These are phyloP conservation scores for Coniella vitis DNA, from an alignment of 2,329 filamentous ascomycete genomes.

Conservation along the genomic window DNA sequence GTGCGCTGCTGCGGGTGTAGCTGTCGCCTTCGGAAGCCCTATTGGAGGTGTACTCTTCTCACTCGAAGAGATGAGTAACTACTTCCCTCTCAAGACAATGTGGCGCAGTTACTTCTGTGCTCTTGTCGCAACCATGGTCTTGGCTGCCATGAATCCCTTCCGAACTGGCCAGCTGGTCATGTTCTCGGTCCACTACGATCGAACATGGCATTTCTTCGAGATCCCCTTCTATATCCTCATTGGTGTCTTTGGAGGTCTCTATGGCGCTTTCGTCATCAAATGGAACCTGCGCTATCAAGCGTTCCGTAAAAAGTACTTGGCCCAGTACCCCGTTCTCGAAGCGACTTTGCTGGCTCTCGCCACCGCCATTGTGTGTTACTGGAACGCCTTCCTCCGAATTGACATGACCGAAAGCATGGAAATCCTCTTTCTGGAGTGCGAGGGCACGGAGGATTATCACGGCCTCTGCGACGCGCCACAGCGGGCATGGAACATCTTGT, in stretches of 20 bases:
- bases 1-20: constrained; percentile 89
- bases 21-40: constrained; percentile 92
- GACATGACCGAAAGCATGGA: constrained; percentile 99
- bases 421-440: constrained; percentile 90
- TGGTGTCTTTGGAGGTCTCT: constrained; percentile 87
- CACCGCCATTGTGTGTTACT: constrained; percentile 92
- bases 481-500: constrained; percentile 71
- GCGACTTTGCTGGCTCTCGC: constrained; percentile 73
- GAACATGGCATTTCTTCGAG: constrained; percentile 97
- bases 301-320: constrained; percentile 88
- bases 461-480: constrained; percentile 77
- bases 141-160: constrained; percentile 96
- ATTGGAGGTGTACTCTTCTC: constrained; percentile 97
- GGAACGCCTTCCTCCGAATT: constrained; percentile 88
- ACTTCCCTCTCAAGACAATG: constrained; percentile 94
- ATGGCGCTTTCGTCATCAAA: constrained; percentile 95
- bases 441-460: constrained; percentile 80
- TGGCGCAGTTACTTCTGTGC: constrained; percentile 99
- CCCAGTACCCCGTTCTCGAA: constrained; percentile 77
- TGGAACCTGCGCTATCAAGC: constrained; percentile 90
- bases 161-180: constrained; percentile 96
- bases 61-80: constrained; percentile 92
- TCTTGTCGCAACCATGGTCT: constrained; percentile 83
- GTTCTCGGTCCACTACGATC: constrained; percentile 96
- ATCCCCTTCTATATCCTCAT: constrained; percentile 86